phyloP scores from a whole-genome alignment of 2,329 filamentous ascomycete species.

The Colletotrichum sp. region DNA sequence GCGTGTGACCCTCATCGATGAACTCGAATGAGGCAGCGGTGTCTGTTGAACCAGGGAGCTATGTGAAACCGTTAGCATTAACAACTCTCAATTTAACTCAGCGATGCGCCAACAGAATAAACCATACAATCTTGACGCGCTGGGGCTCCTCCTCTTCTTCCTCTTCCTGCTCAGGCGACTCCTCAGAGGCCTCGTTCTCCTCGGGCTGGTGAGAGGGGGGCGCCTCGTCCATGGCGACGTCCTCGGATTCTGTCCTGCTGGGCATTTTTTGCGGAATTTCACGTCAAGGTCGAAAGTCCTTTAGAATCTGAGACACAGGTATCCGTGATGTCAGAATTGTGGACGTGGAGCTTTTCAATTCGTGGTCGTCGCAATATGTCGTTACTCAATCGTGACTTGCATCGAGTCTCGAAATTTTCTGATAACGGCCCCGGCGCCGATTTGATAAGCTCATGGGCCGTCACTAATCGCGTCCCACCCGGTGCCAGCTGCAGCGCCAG shows the following conservation, averaged over 20 bases:
- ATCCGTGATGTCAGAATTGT: background rate
- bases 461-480: background rate
- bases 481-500: background rate
- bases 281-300: background rate
- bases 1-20: slow-evolving; percentile 89
- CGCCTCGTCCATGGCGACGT: slow-evolving; percentile 36
- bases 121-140: slow-evolving; percentile 66
- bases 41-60: slow-evolving; percentile 86
- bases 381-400: background rate
- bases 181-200: slow-evolving; percentile 31
- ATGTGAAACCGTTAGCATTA: background rate
- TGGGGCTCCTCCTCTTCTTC: slow-evolving; percentile 58
- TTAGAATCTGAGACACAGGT: background rate
- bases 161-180: slow-evolving; percentile 47
- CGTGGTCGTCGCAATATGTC: background rate
- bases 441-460: slow-evolving; percentile 4
- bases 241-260: slow-evolving; percentile 42
- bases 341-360: background rate
- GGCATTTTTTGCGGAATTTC: slow-evolving; percentile 36
- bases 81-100: background rate
- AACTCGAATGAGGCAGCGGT: slow-evolving; percentile 96
- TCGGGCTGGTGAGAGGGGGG: slow-evolving; percentile 41
- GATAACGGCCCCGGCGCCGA: slow-evolving; percentile 6
- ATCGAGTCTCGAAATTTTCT: slow-evolving; percentile 16
- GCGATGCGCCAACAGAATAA: too few relatives aligned